Evolutionary conservation across 2,329 filamentous ascomycete species (phyloP), one percentile per base, ranked within the genome.

Genomic region (Pyricularia grisea): DNA sequence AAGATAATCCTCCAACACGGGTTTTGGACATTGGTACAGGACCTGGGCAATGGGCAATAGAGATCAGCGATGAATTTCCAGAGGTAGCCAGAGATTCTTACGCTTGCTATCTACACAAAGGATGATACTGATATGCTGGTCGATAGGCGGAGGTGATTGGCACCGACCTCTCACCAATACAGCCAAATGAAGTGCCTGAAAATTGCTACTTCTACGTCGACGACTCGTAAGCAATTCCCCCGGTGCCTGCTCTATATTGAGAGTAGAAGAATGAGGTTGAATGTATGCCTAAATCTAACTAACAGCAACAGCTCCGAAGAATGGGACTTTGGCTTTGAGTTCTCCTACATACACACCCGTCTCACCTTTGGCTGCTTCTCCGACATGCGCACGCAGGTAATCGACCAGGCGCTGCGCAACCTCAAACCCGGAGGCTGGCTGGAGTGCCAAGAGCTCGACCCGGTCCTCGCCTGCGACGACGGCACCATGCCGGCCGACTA

Each of bases 191-290:
- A 66, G 88, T 92, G 0, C 90, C 91, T 0, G 84, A 86, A 23
- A 94, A 94, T 71, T 89, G 93, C 17, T 86, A 88, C 71, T 94
- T 94, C 72, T 87, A 88, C 70, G 84, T 94, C 65, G 90, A 93
- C 74, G 90, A 93, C 73, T 83, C 83, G 76, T 79, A 74, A 27
- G 74, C 75, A 67, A 7, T 14, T 55, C 9, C 20, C 6, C 9
- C 42, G 3, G 20, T 6, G 1, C 20, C 9, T 55, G 20, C 20
- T n/a, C 20, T 55, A 55, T n/a, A 55, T n/a, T 1, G 5, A 20
- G 17, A 10, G 6, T 55, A 4, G 42, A 50, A 20, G 20, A 5
- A 9, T 50, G 17, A 50, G 42, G 4, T 20, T 20, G 17, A 20
- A 11, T 20, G 33, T n/a, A 31, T 7, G 25, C 28, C 69, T 68